phyloP scores from a whole-genome alignment of 1,284 basidiomycete genomes.

The Sanghuangporus weigelae region DNA sequence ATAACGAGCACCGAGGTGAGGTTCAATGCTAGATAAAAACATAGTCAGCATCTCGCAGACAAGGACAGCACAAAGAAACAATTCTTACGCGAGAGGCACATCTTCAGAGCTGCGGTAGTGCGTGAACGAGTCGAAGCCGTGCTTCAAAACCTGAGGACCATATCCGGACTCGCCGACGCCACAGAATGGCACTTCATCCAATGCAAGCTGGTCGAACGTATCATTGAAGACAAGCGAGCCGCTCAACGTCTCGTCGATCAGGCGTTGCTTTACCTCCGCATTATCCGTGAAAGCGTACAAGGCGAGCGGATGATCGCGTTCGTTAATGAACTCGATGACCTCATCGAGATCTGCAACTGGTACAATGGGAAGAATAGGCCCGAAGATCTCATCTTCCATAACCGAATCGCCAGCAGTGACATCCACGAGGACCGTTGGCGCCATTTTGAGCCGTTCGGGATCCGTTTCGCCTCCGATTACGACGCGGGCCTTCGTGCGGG shows the following conservation, averaged over 20 bases:
- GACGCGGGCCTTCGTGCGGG: slow-evolving; percentile 38
- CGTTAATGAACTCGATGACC: slow-evolving; percentile 35
- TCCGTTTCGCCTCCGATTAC: slow-evolving; percentile 40
- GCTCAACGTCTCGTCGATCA: slow-evolving; percentile 25
- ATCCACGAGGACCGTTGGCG: slow-evolving; percentile 30
- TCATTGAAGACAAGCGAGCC: slow-evolving; percentile 29
- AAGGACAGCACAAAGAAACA: neutral
- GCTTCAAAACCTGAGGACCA: slow-evolving; percentile 26
- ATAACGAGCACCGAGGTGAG: slow-evolving; percentile 21
- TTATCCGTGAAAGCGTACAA: slow-evolving; percentile 36
- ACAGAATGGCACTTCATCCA: slow-evolving; percentile 25
- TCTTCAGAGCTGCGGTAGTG: slow-evolving; percentile 27
- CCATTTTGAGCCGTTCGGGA: slow-evolving; percentile 26
- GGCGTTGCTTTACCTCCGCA: slow-evolving; percentile 28
- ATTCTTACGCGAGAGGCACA: slow-evolving; percentile 20
- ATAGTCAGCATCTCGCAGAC: slow-evolving; percentile 18
- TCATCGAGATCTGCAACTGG: slow-evolving; percentile 36
- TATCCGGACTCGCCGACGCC: slow-evolving; percentile 29
- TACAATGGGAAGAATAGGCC: slow-evolving; percentile 45
- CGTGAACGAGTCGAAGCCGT: slow-evolving; percentile 29
- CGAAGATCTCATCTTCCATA: slow-evolving; percentile 46
- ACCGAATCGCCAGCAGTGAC: slow-evolving; percentile 34
- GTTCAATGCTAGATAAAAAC: slow-evolving; percentile 19
- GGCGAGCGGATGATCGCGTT: slow-evolving; percentile 30
- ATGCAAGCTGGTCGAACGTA: slow-evolving; percentile 25